phyloP scores from a whole-genome alignment of 106 monocot species.

The Cymbidium sinense region DNA sequence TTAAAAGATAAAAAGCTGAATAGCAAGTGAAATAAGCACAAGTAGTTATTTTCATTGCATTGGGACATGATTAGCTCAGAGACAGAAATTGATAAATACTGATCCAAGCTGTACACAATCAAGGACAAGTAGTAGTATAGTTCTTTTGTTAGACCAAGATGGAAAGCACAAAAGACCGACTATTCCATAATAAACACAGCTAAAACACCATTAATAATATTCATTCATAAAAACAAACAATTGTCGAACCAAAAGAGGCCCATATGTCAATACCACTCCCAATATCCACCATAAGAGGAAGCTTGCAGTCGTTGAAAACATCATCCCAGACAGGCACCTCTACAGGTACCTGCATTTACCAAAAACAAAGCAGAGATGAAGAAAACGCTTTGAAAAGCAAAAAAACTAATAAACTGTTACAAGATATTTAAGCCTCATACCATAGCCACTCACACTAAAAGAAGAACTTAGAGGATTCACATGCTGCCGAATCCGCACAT shows the following conservation, averaged over 20 bases:
- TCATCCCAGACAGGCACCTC: conserved; percentile 55
- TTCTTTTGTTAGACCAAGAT: background rate
- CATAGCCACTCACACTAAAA: conserved; percentile 44
- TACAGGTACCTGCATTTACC: conserved; percentile 39
- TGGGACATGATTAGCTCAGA: background rate
- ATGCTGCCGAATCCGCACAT: conserved; percentile 86
- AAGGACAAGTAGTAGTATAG: background rate
- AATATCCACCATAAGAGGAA: conserved; percentile 94
- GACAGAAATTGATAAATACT: background rate
- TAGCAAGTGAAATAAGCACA: background rate
- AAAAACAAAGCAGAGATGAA: background rate
- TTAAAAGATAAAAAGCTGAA: too few relatives aligned
- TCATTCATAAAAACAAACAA: background rate
- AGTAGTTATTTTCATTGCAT: background rate
- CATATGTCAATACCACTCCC: conserved; percentile 54
- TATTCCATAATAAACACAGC: background rate
- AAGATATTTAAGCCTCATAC: background rate
- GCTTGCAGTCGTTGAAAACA: conserved; percentile 46
- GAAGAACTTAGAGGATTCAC: conserved; percentile 83
- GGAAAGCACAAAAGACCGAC: background rate
- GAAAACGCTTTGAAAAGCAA: background rate
- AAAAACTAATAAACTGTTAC: too few relatives aligned
- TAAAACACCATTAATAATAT: background rate
- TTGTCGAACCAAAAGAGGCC: background rate
- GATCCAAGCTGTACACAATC: background rate